Evolutionary conservation across 768 basidiomycete species (phyloP), one percentile per base, ranked within the genome.

Genomic region (Clitopilus hobsonii): DNA sequence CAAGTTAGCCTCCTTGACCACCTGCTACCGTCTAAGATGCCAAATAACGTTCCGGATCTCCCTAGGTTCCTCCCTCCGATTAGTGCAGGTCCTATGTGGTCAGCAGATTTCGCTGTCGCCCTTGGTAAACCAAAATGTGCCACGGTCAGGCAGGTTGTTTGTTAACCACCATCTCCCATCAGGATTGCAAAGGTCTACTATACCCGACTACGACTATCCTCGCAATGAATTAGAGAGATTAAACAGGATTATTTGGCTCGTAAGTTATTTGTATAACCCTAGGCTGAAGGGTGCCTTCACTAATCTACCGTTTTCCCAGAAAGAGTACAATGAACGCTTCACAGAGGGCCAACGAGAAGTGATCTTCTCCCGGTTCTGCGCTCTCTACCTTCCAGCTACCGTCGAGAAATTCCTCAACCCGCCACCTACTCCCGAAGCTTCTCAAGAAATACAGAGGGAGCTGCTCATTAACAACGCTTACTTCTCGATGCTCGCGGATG

Each of bases 371-470:
- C 30, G 32, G 14, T 63, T 61, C 49, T 63, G 58, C 30, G 60
- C 60, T 13, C 25, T 49, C 14, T 61, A 61, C 55, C 62, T 63
- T 20, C 60, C 60, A 6, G 60, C 56, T 10, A 61, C 58, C 8
- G 26, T 63, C 20, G 53, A 61, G 14, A 45, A 54, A 26, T 52
- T 63, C 24, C 49, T 63, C 16, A 20, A 61, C 45, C 18, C 29
- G 22, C 52, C 52, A 5, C 6, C 30, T 5, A 20, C 18, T 2
- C 41, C 41, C 11, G 41, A 18, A 11, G 41, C 30, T 16, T 16
- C 30, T 32, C 30, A 32, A 48, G 47, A 48, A 2, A 13, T 48
- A 20, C 47, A 48, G 25, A 22, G 13, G 25, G 50, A 51, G n/a
- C 27, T 51, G 2, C 18, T 25, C 11, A 18, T 51, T 10, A 51